Evolutionary conservation across 257 asterid genomes (phyloP).

Genomic region (Fraxinus pennsylvanica): DNA sequence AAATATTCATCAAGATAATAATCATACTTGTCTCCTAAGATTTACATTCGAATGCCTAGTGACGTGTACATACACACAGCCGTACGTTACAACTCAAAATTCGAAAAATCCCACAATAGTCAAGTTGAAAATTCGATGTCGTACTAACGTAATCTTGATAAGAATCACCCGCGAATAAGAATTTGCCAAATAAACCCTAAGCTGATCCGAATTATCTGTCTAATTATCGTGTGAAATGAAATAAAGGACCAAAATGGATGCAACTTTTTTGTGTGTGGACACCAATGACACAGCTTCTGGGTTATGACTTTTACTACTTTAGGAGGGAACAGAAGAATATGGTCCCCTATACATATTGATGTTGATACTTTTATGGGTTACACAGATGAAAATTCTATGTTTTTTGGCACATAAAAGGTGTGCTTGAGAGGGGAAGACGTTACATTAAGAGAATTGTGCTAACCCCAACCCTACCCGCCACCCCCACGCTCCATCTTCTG

Average conservation of each 20-base stretch:
- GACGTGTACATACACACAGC: too few relatives aligned
- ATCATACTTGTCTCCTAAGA: slow-evolving; percentile 20
- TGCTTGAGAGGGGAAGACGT: slow-evolving; percentile 9
- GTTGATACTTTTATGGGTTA: slow-evolving; percentile 27
- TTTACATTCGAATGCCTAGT: too few relatives aligned
- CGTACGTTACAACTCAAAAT: neutral
- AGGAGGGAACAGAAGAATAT: slow-evolving; percentile 33
- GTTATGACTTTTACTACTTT: slow-evolving; percentile 29
- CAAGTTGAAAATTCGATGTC: neutral
- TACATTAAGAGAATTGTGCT: neutral
- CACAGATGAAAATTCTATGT: neutral
- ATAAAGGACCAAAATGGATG: slow-evolving; percentile 5
- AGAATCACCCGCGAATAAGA: slow-evolving; percentile 9
- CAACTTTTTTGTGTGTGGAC: slow-evolving; percentile 7
- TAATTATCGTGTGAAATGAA: slow-evolving; percentile 21
- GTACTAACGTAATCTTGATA: slow-evolving; percentile 11
- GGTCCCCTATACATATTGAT: slow-evolving; percentile 33
- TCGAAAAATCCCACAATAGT: neutral
- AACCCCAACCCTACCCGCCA: neutral
- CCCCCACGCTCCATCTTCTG: slow-evolving; percentile 13
- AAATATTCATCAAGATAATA: slow-evolving; percentile 16
- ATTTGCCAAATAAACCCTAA: slow-evolving; percentile 20
- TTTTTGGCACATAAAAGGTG: slow-evolving; percentile 15
- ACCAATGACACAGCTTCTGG: slow-evolving; percentile 8
- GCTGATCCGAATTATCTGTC: neutral